Evolutionary conservation across 768 basidiomycete species (phyloP).

Genomic region (Infundibulicybe gibba): DNA sequence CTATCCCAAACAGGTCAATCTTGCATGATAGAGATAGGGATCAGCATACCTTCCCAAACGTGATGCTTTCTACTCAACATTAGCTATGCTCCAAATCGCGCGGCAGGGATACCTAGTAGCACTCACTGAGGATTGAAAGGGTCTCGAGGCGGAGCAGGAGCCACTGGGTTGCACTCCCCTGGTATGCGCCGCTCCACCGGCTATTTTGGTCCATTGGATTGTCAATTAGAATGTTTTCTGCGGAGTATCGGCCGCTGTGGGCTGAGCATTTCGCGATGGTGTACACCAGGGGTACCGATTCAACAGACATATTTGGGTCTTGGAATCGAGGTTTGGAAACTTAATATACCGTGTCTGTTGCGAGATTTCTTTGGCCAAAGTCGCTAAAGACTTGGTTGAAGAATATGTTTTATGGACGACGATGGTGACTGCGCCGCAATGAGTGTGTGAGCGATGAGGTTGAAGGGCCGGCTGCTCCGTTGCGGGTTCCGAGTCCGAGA

Average conservation of each 20-base stretch:
- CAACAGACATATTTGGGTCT: too few species aligned
- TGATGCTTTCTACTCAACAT: slow-evolving; percentile 69
- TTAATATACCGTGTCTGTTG: too few species aligned
- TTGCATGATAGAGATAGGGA: neutral
- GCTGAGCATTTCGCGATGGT: slow-evolving; percentile 60
- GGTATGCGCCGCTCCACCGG: slow-evolving; percentile 72
- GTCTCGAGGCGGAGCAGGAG: slow-evolving; percentile 62
- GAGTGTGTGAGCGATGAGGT: too few species aligned
- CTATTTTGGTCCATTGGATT: slow-evolving; percentile 61
- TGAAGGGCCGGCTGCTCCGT: too few species aligned
- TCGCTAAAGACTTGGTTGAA: too few species aligned
- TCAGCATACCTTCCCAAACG: slow-evolving; percentile 69
- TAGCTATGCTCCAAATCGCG: too few species aligned
- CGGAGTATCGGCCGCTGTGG: slow-evolving; percentile 65
- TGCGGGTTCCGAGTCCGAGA: too few species aligned
- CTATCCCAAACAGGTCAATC: slow-evolving; percentile 19
- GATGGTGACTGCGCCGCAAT: too few species aligned
- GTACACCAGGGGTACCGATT: slow-evolving; percentile 35
- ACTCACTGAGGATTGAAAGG: slow-evolving; percentile 58
- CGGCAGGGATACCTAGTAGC: too few species aligned
- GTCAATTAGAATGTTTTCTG: slow-evolving; percentile 68
- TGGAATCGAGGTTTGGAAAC: too few species aligned
- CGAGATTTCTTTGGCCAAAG: too few species aligned
- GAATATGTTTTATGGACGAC: too few species aligned
- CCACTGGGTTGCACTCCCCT: slow-evolving; percentile 64